Conservation (phyloP, 2,329 filamentous ascomycete species). For the Arthrobotrys entomopaga region DNA sequence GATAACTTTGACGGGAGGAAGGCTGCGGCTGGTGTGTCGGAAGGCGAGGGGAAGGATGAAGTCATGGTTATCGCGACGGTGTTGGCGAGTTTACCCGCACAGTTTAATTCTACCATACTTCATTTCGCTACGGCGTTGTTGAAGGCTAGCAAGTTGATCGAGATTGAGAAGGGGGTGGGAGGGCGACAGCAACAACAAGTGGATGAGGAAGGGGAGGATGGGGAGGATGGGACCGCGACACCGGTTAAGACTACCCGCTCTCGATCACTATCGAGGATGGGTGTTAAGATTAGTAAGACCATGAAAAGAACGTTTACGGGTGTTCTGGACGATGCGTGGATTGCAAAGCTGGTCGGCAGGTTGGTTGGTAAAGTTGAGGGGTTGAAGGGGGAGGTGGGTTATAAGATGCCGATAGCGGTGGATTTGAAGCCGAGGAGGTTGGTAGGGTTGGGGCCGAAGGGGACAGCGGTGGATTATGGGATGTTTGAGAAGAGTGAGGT, state of each 20-base stretch:
- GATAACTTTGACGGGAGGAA: slow-evolving; percentile 50
- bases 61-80: slow-evolving; percentile 63
- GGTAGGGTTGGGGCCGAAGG: slow-evolving; percentile 46
- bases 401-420: slow-evolving; percentile 65
- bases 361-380: slow-evolving; percentile 66
- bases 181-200: slow-evolving; percentile 2
- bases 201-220: slow-evolving; percentile 9
- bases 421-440: slow-evolving; percentile 60
- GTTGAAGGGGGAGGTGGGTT: slow-evolving; percentile 67
- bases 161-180: slow-evolving; percentile 64
- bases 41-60: slow-evolving; percentile 65
- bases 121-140: slow-evolving; percentile 68
- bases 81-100: slow-evolving; percentile 66
- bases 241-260: slow-evolving; percentile 48
- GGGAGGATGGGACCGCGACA: not conserved
- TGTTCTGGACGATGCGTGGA: slow-evolving; percentile 68
- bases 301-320: slow-evolving; percentile 65
- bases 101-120: slow-evolving; percentile 67
- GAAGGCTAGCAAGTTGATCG: slow-evolving; percentile 70
- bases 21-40: not conserved
- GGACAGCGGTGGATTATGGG: slow-evolving; percentile 44
- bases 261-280: slow-evolving; percentile 57
- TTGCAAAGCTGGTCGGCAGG: slow-evolving; percentile 68
- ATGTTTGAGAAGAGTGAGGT: slow-evolving; percentile 31
- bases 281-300: slow-evolving; percentile 64